Evolutionary conservation across 1,139 yeast genomes (phyloP), one percentile per base, ranked within the genome.

Genomic region (Wickerhamomyces sp.): DNA sequence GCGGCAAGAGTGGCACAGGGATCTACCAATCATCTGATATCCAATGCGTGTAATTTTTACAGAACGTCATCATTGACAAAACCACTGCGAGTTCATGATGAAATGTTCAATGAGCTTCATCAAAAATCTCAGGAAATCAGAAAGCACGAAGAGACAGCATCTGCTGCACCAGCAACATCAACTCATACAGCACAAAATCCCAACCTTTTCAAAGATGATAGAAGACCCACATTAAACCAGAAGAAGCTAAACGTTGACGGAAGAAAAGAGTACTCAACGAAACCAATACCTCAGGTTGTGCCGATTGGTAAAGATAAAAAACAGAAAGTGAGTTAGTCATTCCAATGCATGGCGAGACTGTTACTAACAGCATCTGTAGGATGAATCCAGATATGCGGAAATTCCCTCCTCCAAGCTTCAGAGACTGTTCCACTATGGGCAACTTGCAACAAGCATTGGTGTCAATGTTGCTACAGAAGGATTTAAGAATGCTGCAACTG

Each of bases 371-470:
- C 6, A 30, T 30, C 4, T 31, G 27, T 27, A 32, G 35, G 35
- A 37, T 10, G 40, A 44, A 19, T 38, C 42, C 13, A 34, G 52
- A 26, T 45, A 40, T 22, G 48, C 91, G 4, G 73, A 77, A 36
- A 93, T 91, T 14, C 99, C 99, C 4, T 70, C 93, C 16, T 74
- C 95, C 1, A 73, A 96, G 51, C 61, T 91, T 23, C 87, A 89
- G 14, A 70, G 99, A 42, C 69, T 91, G 34, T 86, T 88, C 56
- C 98, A 91, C 58, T 91, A 89, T 56, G 97, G 98, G 6, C 68
- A 87, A 3, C 66, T 91, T 30, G 98, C 97, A 2, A 95, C 97
- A 0, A 88, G 93, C 1, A 78, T 91, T 55, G 95, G 96, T 2
- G 49, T 86, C 17, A 91, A 94, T 24, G 93, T 87, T 24, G 78